phyloP scores from a whole-genome alignment of 164 flowering plant genomes.

The Kalanchoe fedtschenkoi region DNA sequence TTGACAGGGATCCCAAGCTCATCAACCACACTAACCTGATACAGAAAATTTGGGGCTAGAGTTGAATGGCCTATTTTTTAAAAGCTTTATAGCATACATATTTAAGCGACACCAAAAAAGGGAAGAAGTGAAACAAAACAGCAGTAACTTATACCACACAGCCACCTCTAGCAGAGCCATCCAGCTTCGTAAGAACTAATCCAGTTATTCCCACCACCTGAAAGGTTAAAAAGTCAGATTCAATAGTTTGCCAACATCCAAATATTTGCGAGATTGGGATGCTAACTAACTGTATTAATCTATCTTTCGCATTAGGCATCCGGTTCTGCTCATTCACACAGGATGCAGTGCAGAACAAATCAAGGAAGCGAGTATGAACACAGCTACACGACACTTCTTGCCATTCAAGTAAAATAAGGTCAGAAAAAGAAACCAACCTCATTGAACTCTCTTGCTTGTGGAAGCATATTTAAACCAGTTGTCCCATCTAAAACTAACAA shows the following conservation, averaged over 20 bases:
- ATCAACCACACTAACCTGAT: conserved; percentile 92
- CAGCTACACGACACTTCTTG: too few species aligned
- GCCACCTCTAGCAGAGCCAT: conserved; percentile 95
- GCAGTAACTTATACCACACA: conserved; percentile 56
- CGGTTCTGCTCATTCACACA: too few species aligned
- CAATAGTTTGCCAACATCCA: background rate
- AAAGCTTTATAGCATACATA: too few species aligned
- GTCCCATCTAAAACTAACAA: conserved; percentile 85
- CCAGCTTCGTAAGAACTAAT: conserved; percentile 87
- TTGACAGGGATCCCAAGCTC: conserved; percentile 95
- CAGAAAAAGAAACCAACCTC: conserved; percentile 40
- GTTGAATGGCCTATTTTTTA: too few species aligned
- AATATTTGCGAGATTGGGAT: background rate
- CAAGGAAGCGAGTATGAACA: too few species aligned
- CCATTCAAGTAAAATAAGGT: conserved; percentile 14
- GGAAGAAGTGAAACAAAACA: too few species aligned
- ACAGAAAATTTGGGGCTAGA: conserved; percentile 1
- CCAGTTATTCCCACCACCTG: conserved; percentile 93
- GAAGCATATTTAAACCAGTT: conserved; percentile 94
- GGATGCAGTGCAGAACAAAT: too few species aligned
- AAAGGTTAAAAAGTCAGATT: background rate
- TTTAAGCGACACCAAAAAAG: background rate
- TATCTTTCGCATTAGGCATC: background rate
- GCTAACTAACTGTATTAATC: background rate
- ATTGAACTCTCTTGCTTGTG: conserved; percentile 95